Evolutionary conservation across 1,284 basidiomycete species (phyloP).

Genomic region (Peniophora sp.): DNA sequence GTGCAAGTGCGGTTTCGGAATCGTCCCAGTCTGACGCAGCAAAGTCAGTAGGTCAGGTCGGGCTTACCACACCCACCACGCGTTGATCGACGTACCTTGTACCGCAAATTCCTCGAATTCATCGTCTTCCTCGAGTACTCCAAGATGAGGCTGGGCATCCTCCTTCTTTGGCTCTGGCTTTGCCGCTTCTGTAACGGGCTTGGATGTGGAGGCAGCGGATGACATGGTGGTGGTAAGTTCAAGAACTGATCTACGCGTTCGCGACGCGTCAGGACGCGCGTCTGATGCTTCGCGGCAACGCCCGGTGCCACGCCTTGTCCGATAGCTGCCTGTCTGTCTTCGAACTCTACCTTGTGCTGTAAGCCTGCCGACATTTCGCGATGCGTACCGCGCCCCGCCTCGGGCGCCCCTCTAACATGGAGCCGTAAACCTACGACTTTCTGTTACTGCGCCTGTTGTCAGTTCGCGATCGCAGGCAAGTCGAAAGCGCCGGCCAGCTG

Average conservation of each 20-base stretch:
- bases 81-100: slow-evolving; percentile 44
- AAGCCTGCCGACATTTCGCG: too few species aligned
- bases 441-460: too few species aligned
- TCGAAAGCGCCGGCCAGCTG: too few species aligned
- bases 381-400: too few species aligned
- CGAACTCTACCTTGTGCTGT: too few species aligned
- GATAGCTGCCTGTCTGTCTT: too few species aligned
- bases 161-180: slow-evolving; percentile 30
- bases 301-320: too few species aligned
- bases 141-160: slow-evolving; percentile 44
- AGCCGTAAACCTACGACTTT: too few species aligned
- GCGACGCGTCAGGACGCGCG: neutral
- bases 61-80: neutral
- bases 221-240: slow-evolving; percentile 2
- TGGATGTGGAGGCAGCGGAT: slow-evolving; percentile 27
- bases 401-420: too few species aligned
- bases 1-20: slow-evolving; percentile 71
- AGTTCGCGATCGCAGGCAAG: too few species aligned
- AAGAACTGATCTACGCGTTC: neutral
- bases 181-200: slow-evolving; percentile 20
- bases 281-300: neutral
- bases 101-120: slow-evolving; percentile 77
- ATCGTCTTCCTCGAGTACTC: slow-evolving; percentile 77
- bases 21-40: slow-evolving; percentile 71
- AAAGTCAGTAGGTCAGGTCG: neutral